Conservation (phyloP, 495 filamentous ascomycete genomes). For the Choiromyces venosus region DNA sequence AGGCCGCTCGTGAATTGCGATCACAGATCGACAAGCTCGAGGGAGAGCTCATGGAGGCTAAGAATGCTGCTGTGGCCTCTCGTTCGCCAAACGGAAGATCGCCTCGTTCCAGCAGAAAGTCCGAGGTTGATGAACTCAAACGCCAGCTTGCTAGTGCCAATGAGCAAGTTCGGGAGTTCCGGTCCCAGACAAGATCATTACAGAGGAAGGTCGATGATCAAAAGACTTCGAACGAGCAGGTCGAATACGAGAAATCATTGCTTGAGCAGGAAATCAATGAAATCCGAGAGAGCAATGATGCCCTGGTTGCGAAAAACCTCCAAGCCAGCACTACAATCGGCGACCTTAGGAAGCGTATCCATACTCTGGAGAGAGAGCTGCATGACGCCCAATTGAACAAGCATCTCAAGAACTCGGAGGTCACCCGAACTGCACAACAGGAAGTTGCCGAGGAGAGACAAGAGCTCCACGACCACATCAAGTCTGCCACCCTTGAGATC, state of each 20-base stretch:
- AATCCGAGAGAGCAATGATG: slow-evolving; percentile 33
- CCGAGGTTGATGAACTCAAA: slow-evolving; percentile 58
- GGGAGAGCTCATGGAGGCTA: slow-evolving; percentile 48
- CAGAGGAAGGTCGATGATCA: slow-evolving; percentile 39
- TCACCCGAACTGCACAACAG: slow-evolving; percentile 41
- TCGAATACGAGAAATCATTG: slow-evolving; percentile 48
- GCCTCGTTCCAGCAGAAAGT: slow-evolving; percentile 53
- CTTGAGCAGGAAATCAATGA: slow-evolving; percentile 46
- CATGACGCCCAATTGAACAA: slow-evolving; percentile 52
- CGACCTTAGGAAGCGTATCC: slow-evolving; percentile 53
- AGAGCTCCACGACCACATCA: slow-evolving; percentile 62
- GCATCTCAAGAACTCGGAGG: slow-evolving; percentile 39
- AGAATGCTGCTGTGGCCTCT: slow-evolving; percentile 44
- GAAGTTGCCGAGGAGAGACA: slow-evolving; percentile 56
- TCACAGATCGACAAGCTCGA: slow-evolving; percentile 50
- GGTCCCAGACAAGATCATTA: slow-evolving; percentile 46
- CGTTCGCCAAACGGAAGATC: slow-evolving; percentile 44
- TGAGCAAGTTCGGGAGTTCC: slow-evolving; percentile 55
- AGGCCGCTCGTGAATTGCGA: slow-evolving; percentile 49
- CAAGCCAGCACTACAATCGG: slow-evolving; percentile 46
- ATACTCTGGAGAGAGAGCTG: slow-evolving; percentile 54
- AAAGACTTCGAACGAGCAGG: slow-evolving; percentile 41
- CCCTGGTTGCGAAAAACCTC: slow-evolving; percentile 43
- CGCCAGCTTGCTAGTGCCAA: slow-evolving; percentile 60
- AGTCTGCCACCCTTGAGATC: slow-evolving; percentile 60